Evolutionary conservation across 2,329 filamentous ascomycete species (phyloP), one percentile per base, ranked within the genome.

Genomic region (Bipolaris gigantea): DNA sequence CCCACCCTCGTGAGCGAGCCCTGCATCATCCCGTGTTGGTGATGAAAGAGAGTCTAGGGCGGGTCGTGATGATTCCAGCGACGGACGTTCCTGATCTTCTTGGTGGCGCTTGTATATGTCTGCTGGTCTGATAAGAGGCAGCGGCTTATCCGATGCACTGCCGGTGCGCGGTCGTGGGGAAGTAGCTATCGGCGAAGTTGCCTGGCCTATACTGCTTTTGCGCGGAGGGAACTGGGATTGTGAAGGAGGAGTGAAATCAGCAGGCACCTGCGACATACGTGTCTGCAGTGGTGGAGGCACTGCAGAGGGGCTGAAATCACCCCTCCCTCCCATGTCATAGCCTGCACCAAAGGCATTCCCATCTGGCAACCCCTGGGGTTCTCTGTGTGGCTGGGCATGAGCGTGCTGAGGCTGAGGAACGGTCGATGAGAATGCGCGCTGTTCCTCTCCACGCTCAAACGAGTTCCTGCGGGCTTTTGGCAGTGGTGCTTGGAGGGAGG

Each of bases 51-150:
- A 80, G 60, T 87, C 85, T 54, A 84, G 67, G 58, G 81, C 85
- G 5, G 83, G 82, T 47, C 83, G 77, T 18, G 79, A 75, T 9
- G 82, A 83, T 2, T 88, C 86, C 52, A 83, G 73, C 1, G 83
- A 84, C 51, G 79, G 79, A 34, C 81, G 76, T 60, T 83, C 79
- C 48, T 80, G 81, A 60, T 89, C 88, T 61, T 90, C 87, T 48
- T 84, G 84, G 71, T 88, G 80, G 5, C 88, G 84, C 66, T 83
- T 87, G 71, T 93, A 92, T 38, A 92, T 87, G 61, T 95, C 90
- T 11, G 88, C 83, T 1, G 90, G 89, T 34, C 89, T 81, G 51
- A 91, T 80, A 61, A 93, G 86, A 0, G 86, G 82, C 18, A 84
- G 74, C 1, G 83, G 71, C 62, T 86, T 86, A 45, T 76, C 69